Percentiles rank a stretch among this genome's conserved stretches.
These are phyloP conservation scores for Filobasidium wieringae DNA, from an alignment of 768 basidiomycete species.

Conservation along the genomic window DNA sequence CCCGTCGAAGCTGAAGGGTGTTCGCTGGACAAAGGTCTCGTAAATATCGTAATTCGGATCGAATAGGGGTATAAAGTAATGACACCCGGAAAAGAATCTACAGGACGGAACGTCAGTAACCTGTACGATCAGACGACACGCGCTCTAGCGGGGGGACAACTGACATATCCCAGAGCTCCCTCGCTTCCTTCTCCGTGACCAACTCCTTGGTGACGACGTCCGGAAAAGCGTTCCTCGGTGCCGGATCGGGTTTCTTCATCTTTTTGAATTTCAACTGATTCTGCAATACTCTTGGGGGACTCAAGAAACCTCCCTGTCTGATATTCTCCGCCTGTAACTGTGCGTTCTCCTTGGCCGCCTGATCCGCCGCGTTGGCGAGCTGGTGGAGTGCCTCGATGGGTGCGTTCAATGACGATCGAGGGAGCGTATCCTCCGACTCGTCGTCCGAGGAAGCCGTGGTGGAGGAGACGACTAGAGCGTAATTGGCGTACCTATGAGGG, in stretches of 20 bases:
- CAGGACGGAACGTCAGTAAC: slow-evolving; percentile 31
- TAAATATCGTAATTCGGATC: slow-evolving; percentile 87
- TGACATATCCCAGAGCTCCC: slow-evolving; percentile 83
- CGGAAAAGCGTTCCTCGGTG: slow-evolving; percentile 37
- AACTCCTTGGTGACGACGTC: slow-evolving; percentile 54
- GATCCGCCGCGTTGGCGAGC: slow-evolving; percentile 86
- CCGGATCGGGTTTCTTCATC: slow-evolving; percentile 34
- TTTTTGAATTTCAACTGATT: slow-evolving; percentile 26
- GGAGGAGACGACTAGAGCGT: slow-evolving; percentile 51
- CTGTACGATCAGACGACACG: slow-evolving; percentile 20
- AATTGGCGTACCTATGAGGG: slow-evolving; percentile 82
- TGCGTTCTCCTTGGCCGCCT: slow-evolving; percentile 50
- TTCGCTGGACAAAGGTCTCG: slow-evolving; percentile 79
- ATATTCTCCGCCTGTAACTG: slow-evolving; percentile 25
- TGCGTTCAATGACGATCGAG: slow-evolving; percentile 70
- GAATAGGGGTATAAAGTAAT: slow-evolving; percentile 91
- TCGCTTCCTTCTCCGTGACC: slow-evolving; percentile 71
- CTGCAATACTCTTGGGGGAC: slow-evolving; percentile 9
- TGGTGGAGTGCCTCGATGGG: slow-evolving; percentile 91
- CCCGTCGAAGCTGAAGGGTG: slow-evolving; percentile 90
- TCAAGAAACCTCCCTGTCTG: slow-evolving; percentile 8
- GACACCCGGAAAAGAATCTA: slow-evolving; percentile 92
- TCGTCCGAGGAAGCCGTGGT: slow-evolving; percentile 76
- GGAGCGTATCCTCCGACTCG: slow-evolving; percentile 79
- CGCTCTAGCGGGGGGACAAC: slow-evolving; percentile 23